These are phyloP conservation scores for Zasmidium cellare DNA, from an alignment of 2,329 filamentous ascomycete genomes.

Conservation along the genomic window DNA sequence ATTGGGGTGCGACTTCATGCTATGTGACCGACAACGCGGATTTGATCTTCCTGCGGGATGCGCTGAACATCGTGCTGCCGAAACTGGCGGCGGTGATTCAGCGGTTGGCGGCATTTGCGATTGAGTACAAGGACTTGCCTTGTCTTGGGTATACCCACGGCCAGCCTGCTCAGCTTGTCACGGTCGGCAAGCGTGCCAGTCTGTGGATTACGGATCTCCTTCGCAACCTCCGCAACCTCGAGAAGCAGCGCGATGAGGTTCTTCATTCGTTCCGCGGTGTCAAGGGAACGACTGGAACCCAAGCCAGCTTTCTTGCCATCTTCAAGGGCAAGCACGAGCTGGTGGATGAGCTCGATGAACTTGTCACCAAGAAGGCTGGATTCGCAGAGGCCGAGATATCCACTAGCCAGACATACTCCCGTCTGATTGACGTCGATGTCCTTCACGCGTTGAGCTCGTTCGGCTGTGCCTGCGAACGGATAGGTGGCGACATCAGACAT, in stretches of 20 bases:
- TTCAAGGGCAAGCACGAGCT: conserved; percentile 62
- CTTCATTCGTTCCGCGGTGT: conserved; percentile 67
- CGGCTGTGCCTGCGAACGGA: conserved; percentile 75
- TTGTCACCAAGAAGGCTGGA: conserved; percentile 66
- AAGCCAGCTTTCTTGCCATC: conserved; percentile 74
- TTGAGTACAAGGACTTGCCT: conserved; percentile 70
- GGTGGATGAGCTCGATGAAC: conserved; percentile 62
- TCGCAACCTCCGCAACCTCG: conserved; percentile 73
- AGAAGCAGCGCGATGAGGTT: conserved; percentile 66
- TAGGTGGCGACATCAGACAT: conserved; percentile 72
- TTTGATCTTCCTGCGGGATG: conserved; percentile 73
- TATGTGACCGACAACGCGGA: conserved; percentile 75
- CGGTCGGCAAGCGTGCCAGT: conserved; percentile 66
- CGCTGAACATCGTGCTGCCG: conserved; percentile 70
- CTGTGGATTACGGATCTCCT: conserved; percentile 76
- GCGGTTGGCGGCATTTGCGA: conserved; percentile 71
- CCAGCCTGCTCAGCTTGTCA: conserved; percentile 59
- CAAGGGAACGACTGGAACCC: conserved; percentile 72
- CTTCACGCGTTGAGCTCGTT: conserved; percentile 78
- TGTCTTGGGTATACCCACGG: conserved; percentile 77
- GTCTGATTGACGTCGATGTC: conserved; percentile 81
- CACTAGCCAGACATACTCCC: conserved; percentile 72
- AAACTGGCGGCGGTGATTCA: conserved; percentile 78
- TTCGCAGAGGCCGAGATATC: conserved; percentile 63
- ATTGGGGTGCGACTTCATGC: conserved; percentile 67